Conservation (phyloP, 2,329 filamentous ascomycete genomes). For the Ceratocystis huliohia region DNA sequence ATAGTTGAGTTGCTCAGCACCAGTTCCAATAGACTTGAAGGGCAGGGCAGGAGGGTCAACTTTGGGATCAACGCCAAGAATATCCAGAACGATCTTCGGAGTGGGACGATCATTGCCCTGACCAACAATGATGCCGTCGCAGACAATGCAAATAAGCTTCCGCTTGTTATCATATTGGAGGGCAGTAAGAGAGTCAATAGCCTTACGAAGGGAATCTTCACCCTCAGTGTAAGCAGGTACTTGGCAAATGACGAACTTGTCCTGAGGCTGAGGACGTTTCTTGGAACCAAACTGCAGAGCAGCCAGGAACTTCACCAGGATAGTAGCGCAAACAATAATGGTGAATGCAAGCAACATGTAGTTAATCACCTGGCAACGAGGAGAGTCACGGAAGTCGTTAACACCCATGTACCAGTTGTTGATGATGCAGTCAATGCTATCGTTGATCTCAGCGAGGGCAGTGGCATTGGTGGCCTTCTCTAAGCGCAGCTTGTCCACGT, state of each 20-base stretch:
- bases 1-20: slow-evolving; percentile 90
- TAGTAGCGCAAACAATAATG: slow-evolving; percentile 68
- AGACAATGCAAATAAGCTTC: slow-evolving; percentile 92
- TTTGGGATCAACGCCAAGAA: slow-evolving; percentile 92
- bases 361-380: slow-evolving; percentile 76
- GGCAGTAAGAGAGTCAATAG: slow-evolving; percentile 84
- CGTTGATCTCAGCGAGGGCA: slow-evolving; percentile 40
- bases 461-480: slow-evolving; percentile 37
- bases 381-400: slow-evolving; percentile 66
- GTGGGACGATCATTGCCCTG: slow-evolving; percentile 92
- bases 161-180: slow-evolving; percentile 97
- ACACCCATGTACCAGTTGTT: slow-evolving; percentile 73
- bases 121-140: slow-evolving; percentile 93
- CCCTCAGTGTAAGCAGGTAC: slow-evolving; percentile 97
- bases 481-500: slow-evolving; percentile 45
- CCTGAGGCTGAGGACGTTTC: slow-evolving; percentile 74
- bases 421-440: slow-evolving; percentile 68
- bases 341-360: slow-evolving; percentile 81
- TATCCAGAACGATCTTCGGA: slow-evolving; percentile 93
- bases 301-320: slow-evolving; percentile 77
- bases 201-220: slow-evolving; percentile 86
- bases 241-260: slow-evolving; percentile 98
- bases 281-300: slow-evolving; percentile 91
- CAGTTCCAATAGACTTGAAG: slow-evolving; percentile 83
- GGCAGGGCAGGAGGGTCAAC: slow-evolving; percentile 86